Conservation (phyloP, 164 flowering plant species). For the Hamamelis virginiana region DNA sequence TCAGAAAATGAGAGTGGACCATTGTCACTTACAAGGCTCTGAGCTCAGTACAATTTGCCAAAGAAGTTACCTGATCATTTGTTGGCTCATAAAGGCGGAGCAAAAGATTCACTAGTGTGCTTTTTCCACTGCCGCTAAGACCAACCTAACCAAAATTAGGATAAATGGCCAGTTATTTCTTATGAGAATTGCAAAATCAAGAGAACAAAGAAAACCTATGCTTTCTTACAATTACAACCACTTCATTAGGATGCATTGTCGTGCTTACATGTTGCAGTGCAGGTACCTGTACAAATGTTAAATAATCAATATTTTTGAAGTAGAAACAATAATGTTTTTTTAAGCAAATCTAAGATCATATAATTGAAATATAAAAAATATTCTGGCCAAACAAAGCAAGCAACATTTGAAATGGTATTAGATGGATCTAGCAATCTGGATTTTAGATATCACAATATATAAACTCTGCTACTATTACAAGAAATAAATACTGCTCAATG, state of each 20-base stretch:
- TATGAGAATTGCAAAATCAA: background rate
- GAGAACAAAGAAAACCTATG: background rate
- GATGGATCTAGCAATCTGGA: too few species aligned
- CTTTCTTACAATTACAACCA: constrained; percentile 78
- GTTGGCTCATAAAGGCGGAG: constrained; percentile 95
- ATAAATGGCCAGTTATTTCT: background rate
- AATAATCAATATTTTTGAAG: constrained; percentile 2
- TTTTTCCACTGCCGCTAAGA: constrained; percentile 96
- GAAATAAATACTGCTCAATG: too few species aligned
- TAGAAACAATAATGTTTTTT: too few species aligned
- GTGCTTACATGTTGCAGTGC: constrained; percentile 62
- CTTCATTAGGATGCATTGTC: constrained; percentile 72
- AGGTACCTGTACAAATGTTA: constrained; percentile 50
- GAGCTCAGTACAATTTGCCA: too few species aligned
- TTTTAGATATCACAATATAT: too few species aligned
- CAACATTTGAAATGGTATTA: too few species aligned
- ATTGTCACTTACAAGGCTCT: too few species aligned
- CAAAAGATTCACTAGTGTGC: constrained; percentile 82
- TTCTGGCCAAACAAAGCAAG: too few species aligned
- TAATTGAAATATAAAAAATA: too few species aligned
- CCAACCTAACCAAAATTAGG: constrained; percentile 65
- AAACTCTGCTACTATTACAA: too few species aligned
- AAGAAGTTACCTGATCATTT: constrained; percentile 81
- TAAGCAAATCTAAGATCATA: too few species aligned
- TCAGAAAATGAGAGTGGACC: too few species aligned